Percentiles rank a stretch among this genome's conserved stretches.
Conservation (phyloP, 441 rosid genomes). For the Erodium moschatum region DNA sequence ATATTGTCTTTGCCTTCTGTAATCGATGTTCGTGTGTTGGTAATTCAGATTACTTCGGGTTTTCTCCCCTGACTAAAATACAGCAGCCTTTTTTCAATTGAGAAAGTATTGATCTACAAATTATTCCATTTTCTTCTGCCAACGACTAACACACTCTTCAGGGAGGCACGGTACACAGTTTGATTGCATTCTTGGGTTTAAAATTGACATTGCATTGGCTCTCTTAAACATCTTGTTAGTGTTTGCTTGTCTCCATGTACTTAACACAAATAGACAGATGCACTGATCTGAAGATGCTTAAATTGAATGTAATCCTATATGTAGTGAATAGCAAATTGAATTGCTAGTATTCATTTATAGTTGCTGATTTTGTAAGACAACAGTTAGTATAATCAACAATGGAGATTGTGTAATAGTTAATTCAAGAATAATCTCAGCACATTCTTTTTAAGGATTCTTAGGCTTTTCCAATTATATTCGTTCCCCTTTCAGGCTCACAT, state of each 20-base stretch:
- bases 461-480: conserved; percentile 12
- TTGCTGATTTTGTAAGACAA: conserved; percentile 9
- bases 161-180: not conserved
- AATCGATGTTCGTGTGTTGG: not conserved
- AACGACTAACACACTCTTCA: not conserved
- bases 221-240: conserved; percentile 5
- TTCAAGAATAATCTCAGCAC: not conserved
- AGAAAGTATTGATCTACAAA: not conserved
- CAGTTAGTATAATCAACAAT: conserved; percentile 7
- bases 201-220: not conserved
- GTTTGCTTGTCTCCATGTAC: not conserved
- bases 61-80: not conserved
- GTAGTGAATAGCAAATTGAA: conserved; percentile 7
- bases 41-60: not conserved
- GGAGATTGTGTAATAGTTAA: conserved; percentile 8
- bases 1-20: not conserved
- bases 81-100: not conserved
- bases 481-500: conserved; percentile 56
- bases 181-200: not conserved
- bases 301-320: conserved; percentile 3
- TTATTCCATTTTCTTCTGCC: not conserved
- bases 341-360: conserved; percentile 8
- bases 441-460: conserved; percentile 9
- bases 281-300: not conserved
- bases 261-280: not conserved